Evolutionary conservation across 2,329 filamentous ascomycete genomes (phyloP).

Genomic region (Pseudopithomyces chartarum): DNA sequence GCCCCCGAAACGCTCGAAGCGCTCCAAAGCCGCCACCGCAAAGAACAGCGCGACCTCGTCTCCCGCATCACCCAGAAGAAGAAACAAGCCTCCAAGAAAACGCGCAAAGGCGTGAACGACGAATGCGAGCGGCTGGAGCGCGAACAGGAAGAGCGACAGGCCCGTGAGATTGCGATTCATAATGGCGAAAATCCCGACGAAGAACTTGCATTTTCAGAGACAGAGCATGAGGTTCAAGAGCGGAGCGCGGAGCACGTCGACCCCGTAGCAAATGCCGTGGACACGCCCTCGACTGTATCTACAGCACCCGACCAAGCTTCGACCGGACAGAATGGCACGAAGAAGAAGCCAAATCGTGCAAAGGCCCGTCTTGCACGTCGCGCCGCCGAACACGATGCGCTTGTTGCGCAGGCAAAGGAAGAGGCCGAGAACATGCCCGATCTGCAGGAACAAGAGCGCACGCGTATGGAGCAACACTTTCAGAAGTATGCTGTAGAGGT

Average conservation of each 20-base stretch:
- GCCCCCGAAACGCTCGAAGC: slow-evolving; percentile 65
- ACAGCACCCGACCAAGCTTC: background rate
- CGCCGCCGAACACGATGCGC: slow-evolving; percentile 80
- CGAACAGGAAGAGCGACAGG: slow-evolving; percentile 61
- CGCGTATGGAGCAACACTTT: slow-evolving; percentile 72
- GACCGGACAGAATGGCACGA: slow-evolving; percentile 16
- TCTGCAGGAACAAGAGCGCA: slow-evolving; percentile 43
- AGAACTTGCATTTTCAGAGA: background rate
- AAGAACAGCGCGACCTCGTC: slow-evolving; percentile 87
- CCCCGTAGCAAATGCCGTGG: slow-evolving; percentile 17
- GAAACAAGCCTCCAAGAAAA: slow-evolving; percentile 89
- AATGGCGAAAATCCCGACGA: slow-evolving; percentile 22
- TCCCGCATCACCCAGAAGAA: slow-evolving; percentile 90
- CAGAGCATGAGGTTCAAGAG: slow-evolving; percentile 14
- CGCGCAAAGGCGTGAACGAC: slow-evolving; percentile 64
- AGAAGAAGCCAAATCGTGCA: slow-evolving; percentile 84
- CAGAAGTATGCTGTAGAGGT: slow-evolving; percentile 68
- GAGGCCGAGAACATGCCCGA: slow-evolving; percentile 66
- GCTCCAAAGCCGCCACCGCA: slow-evolving; percentile 78
- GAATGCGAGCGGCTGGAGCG: slow-evolving; percentile 64
- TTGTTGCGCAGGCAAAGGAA: slow-evolving; percentile 68
- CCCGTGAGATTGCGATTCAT: slow-evolving; percentile 54
- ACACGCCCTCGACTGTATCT: slow-evolving; percentile 20
- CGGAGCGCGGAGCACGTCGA: slow-evolving; percentile 14
- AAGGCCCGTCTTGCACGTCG: slow-evolving; percentile 90